phyloP scores from a whole-genome alignment of 208 protist genomes.

The Vickermania ingenoplastis region DNA sequence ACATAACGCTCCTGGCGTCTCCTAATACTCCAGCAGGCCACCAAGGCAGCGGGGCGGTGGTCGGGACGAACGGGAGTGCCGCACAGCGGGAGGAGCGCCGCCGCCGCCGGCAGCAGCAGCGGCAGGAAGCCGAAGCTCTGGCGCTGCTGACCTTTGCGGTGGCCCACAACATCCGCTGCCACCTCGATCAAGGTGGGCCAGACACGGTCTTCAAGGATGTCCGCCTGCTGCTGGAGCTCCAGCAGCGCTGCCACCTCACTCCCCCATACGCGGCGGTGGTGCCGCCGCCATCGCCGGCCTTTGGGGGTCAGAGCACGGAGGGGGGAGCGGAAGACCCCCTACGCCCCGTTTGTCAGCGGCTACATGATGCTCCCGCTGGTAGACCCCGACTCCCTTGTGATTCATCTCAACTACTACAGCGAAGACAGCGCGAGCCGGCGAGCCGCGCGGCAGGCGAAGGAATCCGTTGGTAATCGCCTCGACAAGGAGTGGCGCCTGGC shows the following conservation, averaged over 20 bases:
- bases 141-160: neutral
- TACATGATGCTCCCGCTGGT: constrained; percentile 35
- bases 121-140: neutral
- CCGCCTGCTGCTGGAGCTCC: neutral
- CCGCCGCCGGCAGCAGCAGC: too few relatives aligned
- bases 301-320: neutral
- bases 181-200: neutral
- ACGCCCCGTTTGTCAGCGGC: neutral
- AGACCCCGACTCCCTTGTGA: constrained; percentile 30
- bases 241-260: constrained; percentile 1
- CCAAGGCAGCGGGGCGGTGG: neutral
- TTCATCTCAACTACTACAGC: constrained; percentile 43
- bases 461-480: constrained; percentile 5
- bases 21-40: neutral
- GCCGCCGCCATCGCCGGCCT: constrained; percentile 13
- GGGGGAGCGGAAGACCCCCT: neutral
- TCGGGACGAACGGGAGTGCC: neutral
- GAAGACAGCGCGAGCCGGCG: constrained; percentile 26
- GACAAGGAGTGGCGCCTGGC: constrained; percentile 60
- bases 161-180: neutral
- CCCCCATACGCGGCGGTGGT: constrained; percentile 39
- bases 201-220: neutral
- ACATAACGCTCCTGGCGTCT: neutral
- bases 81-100: neutral
- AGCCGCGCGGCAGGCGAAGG: neutral